Conservation (phyloP, 768 basidiomycete genomes). For the Ramaria sp. region DNA sequence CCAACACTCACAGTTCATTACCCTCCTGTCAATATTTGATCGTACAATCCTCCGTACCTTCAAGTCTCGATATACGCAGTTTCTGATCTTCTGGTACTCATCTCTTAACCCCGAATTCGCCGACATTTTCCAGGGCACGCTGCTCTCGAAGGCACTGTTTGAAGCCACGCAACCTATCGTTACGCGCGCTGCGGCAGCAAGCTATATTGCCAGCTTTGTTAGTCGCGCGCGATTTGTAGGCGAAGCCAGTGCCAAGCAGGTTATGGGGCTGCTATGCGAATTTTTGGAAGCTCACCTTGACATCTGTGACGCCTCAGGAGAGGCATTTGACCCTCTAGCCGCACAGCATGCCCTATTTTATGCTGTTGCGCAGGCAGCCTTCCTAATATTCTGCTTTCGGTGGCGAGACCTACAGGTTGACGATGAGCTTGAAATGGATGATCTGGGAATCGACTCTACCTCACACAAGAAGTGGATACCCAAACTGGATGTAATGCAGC, state of each 20-base stretch:
- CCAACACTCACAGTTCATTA: constrained; percentile 63
- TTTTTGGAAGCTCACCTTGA: constrained; percentile 75
- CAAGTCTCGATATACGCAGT: constrained; percentile 95
- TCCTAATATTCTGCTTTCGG: constrained; percentile 95
- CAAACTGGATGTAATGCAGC: constrained; percentile 67
- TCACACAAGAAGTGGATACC: constrained; percentile 70
- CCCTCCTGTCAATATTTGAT: constrained; percentile 89
- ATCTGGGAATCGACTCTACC: constrained; percentile 16
- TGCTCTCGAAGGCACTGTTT: constrained; percentile 85
- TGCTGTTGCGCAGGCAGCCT: constrained; percentile 83
- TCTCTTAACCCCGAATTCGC: constrained; percentile 83
- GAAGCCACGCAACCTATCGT: constrained; percentile 47
- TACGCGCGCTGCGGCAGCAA: constrained; percentile 84
- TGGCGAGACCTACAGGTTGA: constrained; percentile 73
- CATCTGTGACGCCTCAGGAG: constrained; percentile 36
- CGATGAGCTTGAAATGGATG: constrained; percentile 31
- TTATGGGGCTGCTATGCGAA: constrained; percentile 76
- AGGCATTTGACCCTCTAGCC: constrained; percentile 24
- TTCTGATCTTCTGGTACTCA: constrained; percentile 91
- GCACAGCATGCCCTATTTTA: constrained; percentile 72
- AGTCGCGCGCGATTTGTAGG: constrained; percentile 84
- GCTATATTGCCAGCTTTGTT: constrained; percentile 88
- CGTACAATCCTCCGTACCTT: constrained; percentile 90
- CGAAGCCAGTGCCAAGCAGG: constrained; percentile 56
- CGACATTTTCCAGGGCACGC: constrained; percentile 88